These are phyloP conservation scores for Conoideocrella luteorostrata DNA, from an alignment of 2,329 filamentous ascomycete species.

Conservation along the genomic window DNA sequence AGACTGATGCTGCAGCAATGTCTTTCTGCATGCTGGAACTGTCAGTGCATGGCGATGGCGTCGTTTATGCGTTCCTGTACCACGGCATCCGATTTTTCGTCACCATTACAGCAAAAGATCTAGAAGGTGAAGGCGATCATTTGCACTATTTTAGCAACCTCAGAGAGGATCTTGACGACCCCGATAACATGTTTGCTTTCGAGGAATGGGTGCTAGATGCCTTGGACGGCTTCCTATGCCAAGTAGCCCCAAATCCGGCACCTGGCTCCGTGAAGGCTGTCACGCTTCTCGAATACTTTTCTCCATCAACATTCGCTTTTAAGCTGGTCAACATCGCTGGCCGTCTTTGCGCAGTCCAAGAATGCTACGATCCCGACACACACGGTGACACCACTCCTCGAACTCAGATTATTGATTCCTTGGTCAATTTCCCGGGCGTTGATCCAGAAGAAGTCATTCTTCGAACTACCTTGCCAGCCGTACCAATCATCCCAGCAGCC, in stretches of 20 bases:
- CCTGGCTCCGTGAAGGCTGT: too few relatives aligned
- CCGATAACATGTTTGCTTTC: slow-evolving; percentile 4
- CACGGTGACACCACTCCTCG: slow-evolving; percentile 8
- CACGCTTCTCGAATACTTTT: too few relatives aligned
- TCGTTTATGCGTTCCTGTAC: slow-evolving; percentile 9
- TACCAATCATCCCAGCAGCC: too few relatives aligned
- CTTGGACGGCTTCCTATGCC: too few relatives aligned
- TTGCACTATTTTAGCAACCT: slow-evolving; percentile 8
- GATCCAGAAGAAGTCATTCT: too few relatives aligned
- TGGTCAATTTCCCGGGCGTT: background rate
- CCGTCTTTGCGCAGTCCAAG: slow-evolving; percentile 2
- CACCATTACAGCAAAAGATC: slow-evolving; percentile 7
- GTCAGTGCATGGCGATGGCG: background rate
- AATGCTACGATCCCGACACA: slow-evolving; percentile 6
- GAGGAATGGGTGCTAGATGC: too few relatives aligned
- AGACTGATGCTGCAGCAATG: background rate
- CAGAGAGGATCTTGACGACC: slow-evolving; percentile 8
- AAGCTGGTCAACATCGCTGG: slow-evolving; percentile 7
- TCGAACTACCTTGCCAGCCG: too few relatives aligned
- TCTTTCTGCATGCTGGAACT: slow-evolving; percentile 3
- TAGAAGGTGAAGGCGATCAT: slow-evolving; percentile 8
- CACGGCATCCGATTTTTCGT: slow-evolving; percentile 9
- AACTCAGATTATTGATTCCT: slow-evolving; percentile 8
- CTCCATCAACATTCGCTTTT: too few relatives aligned
- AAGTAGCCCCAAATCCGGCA: too few relatives aligned